Conservation (phyloP, 495 filamentous ascomycete genomes). For the Cryomyces minteri region DNA sequence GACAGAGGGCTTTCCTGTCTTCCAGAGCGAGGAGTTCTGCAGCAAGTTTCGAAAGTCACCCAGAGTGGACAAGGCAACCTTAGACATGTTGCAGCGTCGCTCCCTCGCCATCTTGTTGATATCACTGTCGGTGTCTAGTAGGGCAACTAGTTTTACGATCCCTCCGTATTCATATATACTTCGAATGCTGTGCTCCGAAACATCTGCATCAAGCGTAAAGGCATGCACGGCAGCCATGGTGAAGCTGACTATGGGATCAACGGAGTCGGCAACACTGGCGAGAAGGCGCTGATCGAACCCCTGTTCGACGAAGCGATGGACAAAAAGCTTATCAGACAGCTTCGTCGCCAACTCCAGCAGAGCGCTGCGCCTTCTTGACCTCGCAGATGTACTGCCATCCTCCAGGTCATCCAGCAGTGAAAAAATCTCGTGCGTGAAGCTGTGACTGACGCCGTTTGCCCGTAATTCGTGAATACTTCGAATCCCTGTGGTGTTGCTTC, state of each 20-base stretch:
- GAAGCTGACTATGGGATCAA: slow-evolving; percentile 32
- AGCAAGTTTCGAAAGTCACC: slow-evolving; percentile 29
- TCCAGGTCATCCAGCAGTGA: slow-evolving; percentile 73
- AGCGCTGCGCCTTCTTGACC: slow-evolving; percentile 28
- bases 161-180: slow-evolving; percentile 30
- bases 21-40: slow-evolving; percentile 35
- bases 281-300: slow-evolving; percentile 53
- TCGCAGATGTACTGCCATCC: slow-evolving; percentile 26
- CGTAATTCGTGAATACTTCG: slow-evolving; percentile 81
- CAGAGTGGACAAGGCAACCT: slow-evolving; percentile 34
- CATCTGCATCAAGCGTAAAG: slow-evolving; percentile 32
- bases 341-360: slow-evolving; percentile 35
- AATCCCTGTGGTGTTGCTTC: slow-evolving; percentile 29
- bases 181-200: slow-evolving; percentile 28
- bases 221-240: slow-evolving; percentile 36
- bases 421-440: slow-evolving; percentile 64
- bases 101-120: slow-evolving; percentile 38
- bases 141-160: slow-evolving; percentile 28
- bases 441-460: slow-evolving; percentile 66
- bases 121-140: slow-evolving; percentile 33
- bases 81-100: slow-evolving; percentile 51
- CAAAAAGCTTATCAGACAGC: slow-evolving; percentile 49
- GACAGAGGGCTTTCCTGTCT: slow-evolving; percentile 25
- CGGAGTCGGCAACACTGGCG: slow-evolving; percentile 18
- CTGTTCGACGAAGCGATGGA: slow-evolving; percentile 59